Base-by-base conservation (phyloP, 257 asterid species). In the Lithospermum erythrorhizon region DNA sequence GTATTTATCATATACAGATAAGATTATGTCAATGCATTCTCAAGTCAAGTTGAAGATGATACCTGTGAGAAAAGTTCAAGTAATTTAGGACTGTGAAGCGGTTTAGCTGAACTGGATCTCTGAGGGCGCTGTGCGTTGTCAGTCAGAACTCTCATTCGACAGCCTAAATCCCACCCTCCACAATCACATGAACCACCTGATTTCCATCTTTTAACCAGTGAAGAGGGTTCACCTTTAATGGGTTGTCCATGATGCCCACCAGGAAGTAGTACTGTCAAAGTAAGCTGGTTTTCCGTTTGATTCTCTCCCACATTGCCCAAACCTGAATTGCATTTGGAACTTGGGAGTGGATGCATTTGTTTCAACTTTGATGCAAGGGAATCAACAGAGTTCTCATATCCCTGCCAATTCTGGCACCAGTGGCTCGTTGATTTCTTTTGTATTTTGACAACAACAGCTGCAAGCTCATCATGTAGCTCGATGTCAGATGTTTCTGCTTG, bases 141-240 rank as follows among this genome's bases (percentile, higher is more conserved):
- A 57, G 72, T 37, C 62, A 87, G 77, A 60, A 81, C 71, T 71
- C 72, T 76, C 70, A 82, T 13, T 62, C 67, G 62, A 70, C 96
- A 87, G 45, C 96, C 96, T 16, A 87, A 57, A 78, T 87, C 96
- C 96, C 96, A 87, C 59, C 96, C 96, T 24, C 96, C 96, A 70
- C 96, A 87, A 67, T 87, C 96, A 48, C 96, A 87, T 0, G 78
- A 76, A 63, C 96, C 95, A 5, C 94, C 94, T 5, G 82, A 65
- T 64, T 77, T 79, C 96, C 96, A 87, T 73, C 96, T 73, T 68
- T 79, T 76, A 22, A 84, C 76, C 32, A 87, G 69, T 9, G 94
- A 70, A 37, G 87, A 84, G 59, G 96, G 94, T 53, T 84, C 89
- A 5, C 96, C 96, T 69, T 81, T 80, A 60, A 76, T 71, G 54